These are phyloP conservation scores for Cupressus sempervirens DNA, from an alignment of 75 land plant species.

Conservation along the genomic window DNA sequence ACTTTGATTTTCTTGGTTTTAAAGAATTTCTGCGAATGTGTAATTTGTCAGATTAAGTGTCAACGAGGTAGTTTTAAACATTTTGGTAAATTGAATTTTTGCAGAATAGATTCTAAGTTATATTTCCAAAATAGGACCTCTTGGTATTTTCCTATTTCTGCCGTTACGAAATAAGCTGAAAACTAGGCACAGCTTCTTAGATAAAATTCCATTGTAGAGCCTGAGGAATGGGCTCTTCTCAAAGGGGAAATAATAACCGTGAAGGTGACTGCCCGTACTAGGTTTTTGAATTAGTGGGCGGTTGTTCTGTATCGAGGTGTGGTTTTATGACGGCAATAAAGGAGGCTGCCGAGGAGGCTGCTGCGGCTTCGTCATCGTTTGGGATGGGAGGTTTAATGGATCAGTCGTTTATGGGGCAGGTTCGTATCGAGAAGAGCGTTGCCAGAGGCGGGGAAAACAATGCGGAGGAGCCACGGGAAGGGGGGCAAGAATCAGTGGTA, in stretches of 20 bases:
- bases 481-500: conserved; percentile 54
- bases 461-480: conserved; percentile 28
- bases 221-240: not conserved
- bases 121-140: not conserved
- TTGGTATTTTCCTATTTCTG: not conserved
- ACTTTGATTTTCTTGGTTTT: not conserved
- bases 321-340: not conserved
- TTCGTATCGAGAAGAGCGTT: conserved; percentile 18
- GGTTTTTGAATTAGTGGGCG: not conserved
- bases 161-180: not conserved
- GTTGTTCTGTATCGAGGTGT: not conserved
- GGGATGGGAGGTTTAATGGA: conserved; percentile 20
- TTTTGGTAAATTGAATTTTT: too few species aligned
- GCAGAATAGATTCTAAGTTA: not conserved
- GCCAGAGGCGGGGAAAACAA: conserved; percentile 37
- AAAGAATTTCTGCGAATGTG: not conserved
- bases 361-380: conserved; percentile 13
- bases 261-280: not conserved
- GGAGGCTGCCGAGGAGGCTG: conserved; percentile 12
- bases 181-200: not conserved
- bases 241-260: not conserved
- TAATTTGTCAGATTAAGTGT: not conserved
- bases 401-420: conserved; percentile 16
- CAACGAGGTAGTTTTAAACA: too few species aligned
- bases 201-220: not conserved